Percentiles rank a stretch among this genome's conserved stretches.
Evolutionary conservation across 495 filamentous ascomycete genomes (phyloP).

Genomic region (Tetracladium marchalianum): DNA sequence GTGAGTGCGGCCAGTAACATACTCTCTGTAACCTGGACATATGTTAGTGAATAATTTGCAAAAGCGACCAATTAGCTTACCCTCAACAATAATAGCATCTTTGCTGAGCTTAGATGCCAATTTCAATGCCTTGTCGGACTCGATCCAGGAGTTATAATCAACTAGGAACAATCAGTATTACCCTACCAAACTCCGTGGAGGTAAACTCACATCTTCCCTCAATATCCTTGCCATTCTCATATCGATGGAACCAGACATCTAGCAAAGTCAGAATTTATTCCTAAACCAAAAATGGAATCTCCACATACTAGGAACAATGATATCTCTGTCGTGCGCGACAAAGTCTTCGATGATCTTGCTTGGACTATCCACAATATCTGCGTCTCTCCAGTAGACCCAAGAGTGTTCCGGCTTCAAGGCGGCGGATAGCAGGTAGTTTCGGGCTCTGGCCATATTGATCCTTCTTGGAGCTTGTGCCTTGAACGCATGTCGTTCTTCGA

Average conservation of each 20-base stretch:
- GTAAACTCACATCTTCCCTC: conserved; percentile 78
- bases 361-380: conserved; percentile 90
- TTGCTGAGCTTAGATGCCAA: conserved; percentile 63
- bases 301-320: conserved; percentile 85
- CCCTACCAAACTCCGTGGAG: background rate
- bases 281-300: background rate
- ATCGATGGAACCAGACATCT: conserved; percentile 99
- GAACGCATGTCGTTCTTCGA: conserved; percentile 77
- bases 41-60: conserved; percentile 1
- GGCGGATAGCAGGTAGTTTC: conserved; percentile 83
- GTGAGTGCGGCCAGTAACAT: conserved; percentile 77
- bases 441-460: conserved; percentile 79
- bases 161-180: conserved; percentile 38
- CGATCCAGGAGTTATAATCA: conserved; percentile 98
- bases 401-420: conserved; percentile 87
- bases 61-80: conserved; percentile 26
- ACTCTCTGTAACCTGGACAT: conserved; percentile 74
- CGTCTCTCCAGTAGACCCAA: conserved; percentile 98
- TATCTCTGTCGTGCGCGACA: conserved; percentile 83
- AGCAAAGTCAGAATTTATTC: conserved; percentile 5
- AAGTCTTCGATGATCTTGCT: conserved; percentile 86
- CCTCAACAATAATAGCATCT: conserved; percentile 79
- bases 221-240: conserved; percentile 71
- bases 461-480: conserved; percentile 81
- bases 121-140: conserved; percentile 72